Evolutionary conservation across 1,139 yeast species (phyloP).

Genomic region (Sugiyamaella neomexicana): DNA sequence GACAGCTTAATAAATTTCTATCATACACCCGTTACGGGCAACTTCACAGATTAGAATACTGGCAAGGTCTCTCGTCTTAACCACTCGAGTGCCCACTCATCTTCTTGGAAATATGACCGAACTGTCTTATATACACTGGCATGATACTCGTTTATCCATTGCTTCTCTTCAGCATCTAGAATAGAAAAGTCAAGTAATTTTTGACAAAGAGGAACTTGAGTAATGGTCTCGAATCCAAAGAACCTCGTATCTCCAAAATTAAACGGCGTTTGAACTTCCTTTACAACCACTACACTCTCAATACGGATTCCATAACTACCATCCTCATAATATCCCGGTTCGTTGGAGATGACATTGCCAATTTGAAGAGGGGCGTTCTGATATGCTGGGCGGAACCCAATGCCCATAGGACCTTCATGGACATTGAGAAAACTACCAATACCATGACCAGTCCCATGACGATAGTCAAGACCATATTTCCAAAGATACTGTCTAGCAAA

Average conservation of each 20-base stretch:
- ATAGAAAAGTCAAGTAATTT: constrained; percentile 60
- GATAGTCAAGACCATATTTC: constrained; percentile 84
- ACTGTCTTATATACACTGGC: constrained; percentile 58
- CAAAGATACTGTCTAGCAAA: constrained; percentile 90
- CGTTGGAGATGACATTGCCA: constrained; percentile 87
- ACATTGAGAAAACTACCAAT: constrained; percentile 89
- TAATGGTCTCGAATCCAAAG: constrained; percentile 78
- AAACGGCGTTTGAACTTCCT: constrained; percentile 47
- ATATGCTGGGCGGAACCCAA: constrained; percentile 60
- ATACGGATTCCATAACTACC: constrained; percentile 93
- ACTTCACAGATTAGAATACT: constrained; percentile 28
- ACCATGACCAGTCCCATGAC: constrained; percentile 99
- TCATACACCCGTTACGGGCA: too few species aligned
- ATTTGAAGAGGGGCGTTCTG: constrained; percentile 48
- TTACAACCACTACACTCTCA: constrained; percentile 73
- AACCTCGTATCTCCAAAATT: constrained; percentile 56
- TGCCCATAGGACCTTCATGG: constrained; percentile 95
- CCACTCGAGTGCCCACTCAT: constrained; percentile 64
- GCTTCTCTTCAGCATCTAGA: constrained; percentile 61
- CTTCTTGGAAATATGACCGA: constrained; percentile 49
- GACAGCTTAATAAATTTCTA: too few species aligned
- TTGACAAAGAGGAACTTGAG: constrained; percentile 82
- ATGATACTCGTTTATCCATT: constrained; percentile 73
- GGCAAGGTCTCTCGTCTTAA: constrained; percentile 67
- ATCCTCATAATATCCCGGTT: constrained; percentile 94